phyloP scores from a whole-genome alignment of 2,329 filamentous ascomycete species.

The Rhynchosporium agropyri region DNA sequence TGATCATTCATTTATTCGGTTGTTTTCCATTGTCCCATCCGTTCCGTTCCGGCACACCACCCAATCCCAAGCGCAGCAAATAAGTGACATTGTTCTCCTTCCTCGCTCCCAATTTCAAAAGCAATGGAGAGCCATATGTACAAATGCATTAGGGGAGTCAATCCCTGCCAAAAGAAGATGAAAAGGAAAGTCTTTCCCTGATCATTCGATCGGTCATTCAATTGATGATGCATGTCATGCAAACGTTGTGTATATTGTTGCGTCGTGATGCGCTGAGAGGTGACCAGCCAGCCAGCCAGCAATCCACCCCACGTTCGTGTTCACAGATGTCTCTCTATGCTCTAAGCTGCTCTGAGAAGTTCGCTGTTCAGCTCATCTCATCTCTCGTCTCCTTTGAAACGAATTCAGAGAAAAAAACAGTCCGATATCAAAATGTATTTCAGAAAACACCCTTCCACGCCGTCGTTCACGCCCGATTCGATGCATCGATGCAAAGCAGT shows the following conservation, averaged over 20 bases:
- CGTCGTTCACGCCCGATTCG: constrained; percentile 6
- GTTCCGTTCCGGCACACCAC: background rate
- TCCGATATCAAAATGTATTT: too few species aligned
- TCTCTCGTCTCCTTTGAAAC: too few species aligned
- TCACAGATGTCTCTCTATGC: too few species aligned
- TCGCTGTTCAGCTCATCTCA: too few species aligned
- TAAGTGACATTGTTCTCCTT: too few species aligned
- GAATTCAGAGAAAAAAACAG: too few species aligned
- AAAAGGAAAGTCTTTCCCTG: background rate
- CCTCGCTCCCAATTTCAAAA: too few species aligned
- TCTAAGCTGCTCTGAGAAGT: too few species aligned
- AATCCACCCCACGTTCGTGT: too few species aligned
- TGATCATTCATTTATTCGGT: background rate
- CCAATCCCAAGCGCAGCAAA: background rate
- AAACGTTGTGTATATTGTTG: background rate
- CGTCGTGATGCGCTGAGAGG: constrained; percentile 1
- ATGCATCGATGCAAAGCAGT: constrained; percentile 1
- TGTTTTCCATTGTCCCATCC: background rate
- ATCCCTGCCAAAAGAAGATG: background rate
- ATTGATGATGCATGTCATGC: constrained; percentile 10
- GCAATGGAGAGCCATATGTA: constrained; percentile 9
- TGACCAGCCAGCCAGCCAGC: background rate
- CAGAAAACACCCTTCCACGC: background rate
- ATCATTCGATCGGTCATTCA: background rate
- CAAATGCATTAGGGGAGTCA: constrained; percentile 1